Evolutionary conservation across 2,329 filamentous ascomycete species (phyloP).

Genomic region (Graphilbum fragrans): DNA sequence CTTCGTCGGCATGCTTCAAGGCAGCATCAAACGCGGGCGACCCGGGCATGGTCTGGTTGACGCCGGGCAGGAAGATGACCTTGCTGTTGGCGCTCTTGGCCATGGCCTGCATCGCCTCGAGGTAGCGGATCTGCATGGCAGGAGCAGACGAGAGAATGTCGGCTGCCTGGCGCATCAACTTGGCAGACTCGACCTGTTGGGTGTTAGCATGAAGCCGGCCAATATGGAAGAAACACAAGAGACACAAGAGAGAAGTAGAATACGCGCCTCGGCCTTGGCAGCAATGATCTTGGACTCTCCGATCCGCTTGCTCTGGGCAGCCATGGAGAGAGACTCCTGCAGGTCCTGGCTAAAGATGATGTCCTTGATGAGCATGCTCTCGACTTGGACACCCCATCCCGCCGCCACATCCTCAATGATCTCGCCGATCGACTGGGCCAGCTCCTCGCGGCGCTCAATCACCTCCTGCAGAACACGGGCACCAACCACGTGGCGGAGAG

Average conservation of each 20-base stretch:
- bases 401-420: constrained; percentile 94
- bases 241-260: background rate
- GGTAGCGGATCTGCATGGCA: constrained; percentile 96
- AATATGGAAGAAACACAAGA: background rate
- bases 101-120: constrained; percentile 98
- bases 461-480: constrained; percentile 94
- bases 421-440: constrained; percentile 87
- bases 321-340: constrained; percentile 95
- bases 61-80: constrained; percentile 68
- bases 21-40: constrained; percentile 27
- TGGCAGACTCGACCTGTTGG: constrained; percentile 67
- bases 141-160: constrained; percentile 86
- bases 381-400: constrained; percentile 91
- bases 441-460: constrained; percentile 94
- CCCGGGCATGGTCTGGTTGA: constrained; percentile 46
- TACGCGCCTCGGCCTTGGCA: constrained; percentile 63
- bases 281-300: constrained; percentile 98
- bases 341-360: constrained; percentile 94
- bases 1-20: constrained; percentile 23
- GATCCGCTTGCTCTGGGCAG: constrained; percentile 94
- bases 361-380: constrained; percentile 99
- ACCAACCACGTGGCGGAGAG: constrained; percentile 83
- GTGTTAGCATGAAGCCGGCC: constrained; percentile 13
- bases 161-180: constrained; percentile 85
- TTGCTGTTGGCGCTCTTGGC: constrained; percentile 85